phyloP scores from a whole-genome alignment of 352 stramenopile genomes.

The Globisporangium iwayamae region DNA sequence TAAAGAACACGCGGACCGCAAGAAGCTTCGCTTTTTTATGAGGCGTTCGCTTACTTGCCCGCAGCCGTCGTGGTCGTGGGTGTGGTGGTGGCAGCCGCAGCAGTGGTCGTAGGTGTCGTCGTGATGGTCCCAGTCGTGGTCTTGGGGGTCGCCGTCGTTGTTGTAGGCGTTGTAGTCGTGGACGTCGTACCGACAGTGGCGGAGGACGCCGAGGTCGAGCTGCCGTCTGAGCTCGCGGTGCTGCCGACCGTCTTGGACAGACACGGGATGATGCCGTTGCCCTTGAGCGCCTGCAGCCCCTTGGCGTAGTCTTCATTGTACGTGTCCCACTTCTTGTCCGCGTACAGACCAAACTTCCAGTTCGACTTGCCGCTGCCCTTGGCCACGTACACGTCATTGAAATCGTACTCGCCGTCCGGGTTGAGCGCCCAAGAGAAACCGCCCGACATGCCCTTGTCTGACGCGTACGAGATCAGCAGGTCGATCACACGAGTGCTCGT shows the following conservation, averaged over 20 bases:
- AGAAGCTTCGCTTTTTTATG: not conserved
- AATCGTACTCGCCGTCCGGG: constrained; percentile 69
- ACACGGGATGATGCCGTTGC: constrained; percentile 71
- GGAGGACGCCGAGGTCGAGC: constrained; percentile 20
- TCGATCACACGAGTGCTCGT: constrained; percentile 76
- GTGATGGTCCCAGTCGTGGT: constrained; percentile 18
- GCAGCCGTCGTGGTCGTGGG: not conserved
- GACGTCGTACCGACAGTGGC: constrained; percentile 18
- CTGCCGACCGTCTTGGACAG: constrained; percentile 39
- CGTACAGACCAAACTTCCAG: constrained; percentile 76
- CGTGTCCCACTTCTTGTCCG: constrained; percentile 50
- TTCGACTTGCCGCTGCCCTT: constrained; percentile 26
- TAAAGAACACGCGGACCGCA: not conserved
- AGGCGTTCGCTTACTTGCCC: not conserved
- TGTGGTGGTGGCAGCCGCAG: not conserved
- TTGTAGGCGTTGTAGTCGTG: constrained; percentile 20
- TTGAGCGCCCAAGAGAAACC: constrained; percentile 83
- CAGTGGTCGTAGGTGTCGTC: constrained; percentile 11
- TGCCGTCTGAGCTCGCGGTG: constrained; percentile 24
- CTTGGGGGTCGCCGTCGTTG: constrained; percentile 12
- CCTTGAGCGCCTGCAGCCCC: constrained; percentile 59
- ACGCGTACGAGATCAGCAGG: constrained; percentile 65
- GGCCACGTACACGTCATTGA: constrained; percentile 66
- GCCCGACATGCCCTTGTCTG: constrained; percentile 62
- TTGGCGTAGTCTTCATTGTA: constrained; percentile 75